phyloP scores from a whole-genome alignment of 2,329 filamentous ascomycete genomes.

The Trichoderma pleuroti region DNA sequence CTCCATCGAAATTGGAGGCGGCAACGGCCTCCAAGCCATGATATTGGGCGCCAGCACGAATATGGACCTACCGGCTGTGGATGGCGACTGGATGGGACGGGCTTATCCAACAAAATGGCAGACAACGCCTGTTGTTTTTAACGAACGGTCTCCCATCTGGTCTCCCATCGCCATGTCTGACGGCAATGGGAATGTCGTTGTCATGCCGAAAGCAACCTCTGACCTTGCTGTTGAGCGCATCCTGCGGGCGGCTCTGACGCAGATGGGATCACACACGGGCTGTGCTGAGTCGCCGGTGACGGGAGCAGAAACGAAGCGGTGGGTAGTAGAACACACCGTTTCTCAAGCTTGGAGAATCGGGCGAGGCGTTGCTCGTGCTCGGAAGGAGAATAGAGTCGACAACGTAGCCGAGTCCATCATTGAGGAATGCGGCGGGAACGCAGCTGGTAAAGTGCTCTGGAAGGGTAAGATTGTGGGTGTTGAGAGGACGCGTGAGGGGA shows the following conservation, averaged over 20 bases:
- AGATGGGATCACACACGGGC: constrained; percentile 54
- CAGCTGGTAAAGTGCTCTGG: constrained; percentile 55
- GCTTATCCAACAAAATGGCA: constrained; percentile 55
- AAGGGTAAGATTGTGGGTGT: constrained; percentile 62
- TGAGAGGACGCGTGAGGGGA: constrained; percentile 51
- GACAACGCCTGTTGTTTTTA: constrained; percentile 51
- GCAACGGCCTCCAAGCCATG: constrained; percentile 59
- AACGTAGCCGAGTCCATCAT: constrained; percentile 57
- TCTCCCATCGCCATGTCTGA: constrained; percentile 47
- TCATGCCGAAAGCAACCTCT: constrained; percentile 47
- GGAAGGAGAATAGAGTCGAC: constrained; percentile 47
- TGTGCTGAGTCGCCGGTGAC: constrained; percentile 48
- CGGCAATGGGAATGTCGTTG: constrained; percentile 49
- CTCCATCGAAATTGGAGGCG: constrained; percentile 63
- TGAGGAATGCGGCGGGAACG: constrained; percentile 52
- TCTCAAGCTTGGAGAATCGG: constrained; percentile 59
- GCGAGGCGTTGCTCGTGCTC: constrained; percentile 52
- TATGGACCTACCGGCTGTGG: constrained; percentile 50
- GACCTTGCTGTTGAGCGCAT: constrained; percentile 48
- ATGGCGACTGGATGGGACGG: constrained; percentile 56
- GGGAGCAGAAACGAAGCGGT: constrained; percentile 47
- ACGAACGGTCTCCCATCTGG: constrained; percentile 45
- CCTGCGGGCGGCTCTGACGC: constrained; percentile 48
- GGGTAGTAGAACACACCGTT: constrained; percentile 50
- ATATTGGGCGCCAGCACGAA: constrained; percentile 52